Base-by-base conservation (phyloP, 2,329 filamentous ascomycete species). In the Venturia asperata region DNA sequence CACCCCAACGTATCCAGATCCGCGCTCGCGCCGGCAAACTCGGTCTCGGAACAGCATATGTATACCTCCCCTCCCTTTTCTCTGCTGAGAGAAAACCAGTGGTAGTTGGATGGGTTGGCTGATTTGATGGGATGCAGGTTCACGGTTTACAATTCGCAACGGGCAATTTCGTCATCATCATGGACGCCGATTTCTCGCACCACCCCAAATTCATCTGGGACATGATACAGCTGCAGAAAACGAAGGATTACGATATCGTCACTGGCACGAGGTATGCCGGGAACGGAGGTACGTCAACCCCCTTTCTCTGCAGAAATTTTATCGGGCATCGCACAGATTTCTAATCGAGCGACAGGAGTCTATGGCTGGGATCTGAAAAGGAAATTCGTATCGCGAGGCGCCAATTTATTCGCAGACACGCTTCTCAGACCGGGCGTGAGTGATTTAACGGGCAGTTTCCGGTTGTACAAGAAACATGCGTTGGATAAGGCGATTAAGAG, bases 161-260 rank as follows among this genome's bases (percentile, higher is more conserved):
- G 27, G 94, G 94, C 72, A 97, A 95, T 84, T 97, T 87, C 74
- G 91, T 99, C 75, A 91, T 99, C 82, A 99, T 99, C 84, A 99
- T 99, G 94, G 94, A 99, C 81, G 94, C 95, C 78, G 94, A 99
- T 80, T 99, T 99, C 84, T 91, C 87, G 71, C 94, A 99, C 81
- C 94, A 99, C 82, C 94, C 94, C 74, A 99, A 97, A 80, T 99
- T 97, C 85, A 96, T 99, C 78, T 87, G 92, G 64, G 83, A 88
- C 74, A 97, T 99, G 91, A 91, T 99, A 72, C 92, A 91, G 82
- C 97, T 92, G 91, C 82, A 91, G 39, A 43, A 62, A 15, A 79
- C 81, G 65, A 87, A 82, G 69, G 86, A 91, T 81, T 96, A 91
- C 80, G 94, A 99, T 74, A 99, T 99, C 71, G 92, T 99, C 60